These are phyloP conservation scores for Pythium chondricola DNA, from an alignment of 352 stramenopile species.

Conservation along the genomic window DNA sequence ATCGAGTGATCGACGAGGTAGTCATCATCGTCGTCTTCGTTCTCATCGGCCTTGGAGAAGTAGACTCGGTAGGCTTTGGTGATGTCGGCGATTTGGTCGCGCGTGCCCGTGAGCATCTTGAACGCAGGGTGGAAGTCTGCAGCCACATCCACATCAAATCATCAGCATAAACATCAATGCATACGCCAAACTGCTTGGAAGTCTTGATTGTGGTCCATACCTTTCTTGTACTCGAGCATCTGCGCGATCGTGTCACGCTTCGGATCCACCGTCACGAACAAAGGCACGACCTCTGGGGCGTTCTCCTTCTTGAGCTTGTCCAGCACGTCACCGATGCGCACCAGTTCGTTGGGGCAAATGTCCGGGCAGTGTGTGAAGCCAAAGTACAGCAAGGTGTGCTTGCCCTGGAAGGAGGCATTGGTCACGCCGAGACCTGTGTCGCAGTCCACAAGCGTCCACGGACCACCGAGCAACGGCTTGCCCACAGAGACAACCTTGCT, in stretches of 20 bases:
- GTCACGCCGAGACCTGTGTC: slow-evolving; percentile 81
- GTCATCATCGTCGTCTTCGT: slow-evolving; percentile 95
- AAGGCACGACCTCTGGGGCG: slow-evolving; percentile 62
- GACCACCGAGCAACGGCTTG: slow-evolving; percentile 89
- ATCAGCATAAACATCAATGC: not conserved
- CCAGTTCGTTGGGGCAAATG: slow-evolving; percentile 99
- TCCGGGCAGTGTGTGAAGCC: slow-evolving; percentile 99
- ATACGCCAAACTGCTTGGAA: not conserved
- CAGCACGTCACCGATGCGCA: slow-evolving; percentile 96
- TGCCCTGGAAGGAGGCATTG: slow-evolving; percentile 88
- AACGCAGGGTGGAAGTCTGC: slow-evolving; percentile 79
- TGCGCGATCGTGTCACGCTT: slow-evolving; percentile 95
- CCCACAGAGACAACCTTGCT: slow-evolving; percentile 87
- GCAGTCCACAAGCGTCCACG: slow-evolving; percentile 92
- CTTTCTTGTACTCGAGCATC: slow-evolving; percentile 94
- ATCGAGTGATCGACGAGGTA: slow-evolving; percentile 99
- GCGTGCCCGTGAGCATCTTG: slow-evolving; percentile 90
- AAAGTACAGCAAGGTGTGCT: slow-evolving; percentile 98
- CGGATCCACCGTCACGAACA: slow-evolving; percentile 98
- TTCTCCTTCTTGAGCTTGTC: slow-evolving; percentile 83
- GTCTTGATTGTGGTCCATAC: slow-evolving; percentile 5
- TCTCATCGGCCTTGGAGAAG: slow-evolving; percentile 94
- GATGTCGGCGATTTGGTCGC: slow-evolving; percentile 94
- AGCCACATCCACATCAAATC: not conserved
- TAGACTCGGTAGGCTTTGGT: slow-evolving; percentile 99